A percentile compares a stretch with the other conserved stretches of the same genome.
These are phyloP conservation scores for Ascomycota sp. DNA, from an alignment of 2,329 filamentous ascomycete species.

Conservation along the genomic window DNA sequence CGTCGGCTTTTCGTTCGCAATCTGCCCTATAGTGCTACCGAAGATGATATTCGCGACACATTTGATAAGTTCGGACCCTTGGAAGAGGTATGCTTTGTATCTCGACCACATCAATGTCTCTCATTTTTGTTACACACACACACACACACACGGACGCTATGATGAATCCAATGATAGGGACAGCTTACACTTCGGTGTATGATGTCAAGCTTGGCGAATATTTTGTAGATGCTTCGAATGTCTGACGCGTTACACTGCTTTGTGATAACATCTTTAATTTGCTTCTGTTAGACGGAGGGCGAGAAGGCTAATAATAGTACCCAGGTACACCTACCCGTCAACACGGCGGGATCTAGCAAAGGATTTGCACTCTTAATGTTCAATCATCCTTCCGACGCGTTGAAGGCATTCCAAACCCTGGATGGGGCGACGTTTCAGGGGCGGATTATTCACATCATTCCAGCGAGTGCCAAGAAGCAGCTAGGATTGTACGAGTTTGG, in stretches of 20 bases:
- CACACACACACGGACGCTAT: slow-evolving; percentile 23
- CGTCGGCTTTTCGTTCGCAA: slow-evolving; percentile 78
- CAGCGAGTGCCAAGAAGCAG: slow-evolving; percentile 64
- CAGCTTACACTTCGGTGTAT: slow-evolving; percentile 89
- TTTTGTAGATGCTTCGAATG: slow-evolving; percentile 99
- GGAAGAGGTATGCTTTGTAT: slow-evolving; percentile 58
- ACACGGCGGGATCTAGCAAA: slow-evolving; percentile 56
- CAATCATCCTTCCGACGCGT: slow-evolving; percentile 47
- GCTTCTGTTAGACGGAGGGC: no score
- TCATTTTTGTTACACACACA: slow-evolving; percentile 1
- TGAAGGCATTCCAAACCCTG: slow-evolving; percentile 56
- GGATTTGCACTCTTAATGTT: slow-evolving; percentile 82
- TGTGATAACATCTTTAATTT: no score
- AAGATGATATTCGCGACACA: slow-evolving; percentile 52
- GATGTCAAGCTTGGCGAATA: slow-evolving; percentile 84
- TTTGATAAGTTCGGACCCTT: slow-evolving; percentile 57
- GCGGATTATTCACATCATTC: slow-evolving; percentile 74
- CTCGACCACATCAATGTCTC: not conserved
- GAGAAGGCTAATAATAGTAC: slow-evolving; percentile 9
- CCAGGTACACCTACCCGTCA: slow-evolving; percentile 76
- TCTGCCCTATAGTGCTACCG: slow-evolving; percentile 58
- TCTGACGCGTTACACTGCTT: slow-evolving; percentile 44
- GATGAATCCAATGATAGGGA: slow-evolving; percentile 99
- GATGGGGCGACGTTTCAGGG: slow-evolving; percentile 86
- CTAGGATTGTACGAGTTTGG: slow-evolving; percentile 71